Evolutionary conservation across 345 rosid species (phyloP).

Genomic region (Durio zibethinus): DNA sequence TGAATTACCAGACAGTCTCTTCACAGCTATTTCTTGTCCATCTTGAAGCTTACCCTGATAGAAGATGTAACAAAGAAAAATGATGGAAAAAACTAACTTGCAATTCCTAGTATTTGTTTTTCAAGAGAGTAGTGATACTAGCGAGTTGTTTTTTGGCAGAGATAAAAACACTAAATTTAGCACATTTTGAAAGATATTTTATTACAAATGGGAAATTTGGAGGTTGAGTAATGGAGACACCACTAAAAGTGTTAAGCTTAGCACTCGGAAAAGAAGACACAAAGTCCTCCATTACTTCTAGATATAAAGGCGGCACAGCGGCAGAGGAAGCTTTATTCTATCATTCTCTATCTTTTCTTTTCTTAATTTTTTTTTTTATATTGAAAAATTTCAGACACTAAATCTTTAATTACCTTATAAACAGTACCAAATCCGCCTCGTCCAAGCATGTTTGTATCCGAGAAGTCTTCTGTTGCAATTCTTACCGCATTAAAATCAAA

Average conservation of each 20-base stretch:
- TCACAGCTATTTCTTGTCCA: slow-evolving; percentile 11
- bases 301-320: too few species aligned
- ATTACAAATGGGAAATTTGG: too few species aligned
- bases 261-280: too few species aligned
- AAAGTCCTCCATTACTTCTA: too few species aligned
- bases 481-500: background rate
- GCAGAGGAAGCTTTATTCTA: too few species aligned
- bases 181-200: too few species aligned
- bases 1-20: background rate
- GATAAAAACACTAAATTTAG: too few species aligned
- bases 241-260: too few species aligned
- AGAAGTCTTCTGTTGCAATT: slow-evolving; percentile 9
- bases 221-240: too few species aligned
- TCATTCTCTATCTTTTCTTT: too few species aligned
- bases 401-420: slow-evolving; percentile 7
- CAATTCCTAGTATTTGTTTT: background rate
- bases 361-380: background rate
- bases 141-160: background rate
- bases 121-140: background rate
- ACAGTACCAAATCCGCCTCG: slow-evolving; percentile 12
- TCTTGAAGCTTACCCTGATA: slow-evolving; percentile 7
- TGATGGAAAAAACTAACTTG: background rate
- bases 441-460: background rate
- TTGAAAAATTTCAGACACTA: background rate
- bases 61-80: background rate